These are phyloP conservation scores for Cornus controversa DNA, from an alignment of 148 eudicot genomes.

Conservation along the genomic window DNA sequence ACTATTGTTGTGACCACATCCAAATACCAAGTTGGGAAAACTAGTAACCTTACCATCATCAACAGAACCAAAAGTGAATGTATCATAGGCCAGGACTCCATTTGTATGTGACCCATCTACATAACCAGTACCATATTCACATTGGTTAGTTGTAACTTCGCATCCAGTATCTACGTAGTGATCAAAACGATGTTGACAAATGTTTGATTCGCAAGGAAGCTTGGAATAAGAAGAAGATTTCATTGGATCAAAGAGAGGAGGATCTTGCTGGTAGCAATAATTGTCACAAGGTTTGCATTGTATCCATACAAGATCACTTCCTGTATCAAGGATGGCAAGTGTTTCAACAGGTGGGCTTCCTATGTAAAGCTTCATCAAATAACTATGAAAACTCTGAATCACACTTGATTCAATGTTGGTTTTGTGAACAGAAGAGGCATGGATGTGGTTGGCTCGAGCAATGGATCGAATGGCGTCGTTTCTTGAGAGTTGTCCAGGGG, in stretches of 20 bases:
- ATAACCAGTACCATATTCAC: slow-evolving; percentile 25
- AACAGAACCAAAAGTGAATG: slow-evolving; percentile 26
- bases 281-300: too few species aligned
- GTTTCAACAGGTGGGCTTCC: too few species aligned
- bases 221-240: slow-evolving; percentile 11
- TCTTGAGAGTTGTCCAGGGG: slow-evolving; percentile 1
- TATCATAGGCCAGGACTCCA: slow-evolving; percentile 37
- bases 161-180: background rate
- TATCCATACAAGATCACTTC: too few species aligned
- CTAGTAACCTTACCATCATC: background rate
- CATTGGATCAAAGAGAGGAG: slow-evolving; percentile 22
- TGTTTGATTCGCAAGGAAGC: slow-evolving; percentile 21
- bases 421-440: too few species aligned
- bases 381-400: too few species aligned
- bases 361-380: too few species aligned
- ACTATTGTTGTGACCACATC: slow-evolving; percentile 40
- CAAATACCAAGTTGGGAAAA: slow-evolving; percentile 36
- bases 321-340: too few species aligned
- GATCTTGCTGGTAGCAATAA: slow-evolving; percentile 24
- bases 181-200: slow-evolving; percentile 9
- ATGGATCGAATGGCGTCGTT: background rate
- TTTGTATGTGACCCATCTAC: slow-evolving; percentile 29
- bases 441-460: too few species aligned
- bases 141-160: slow-evolving; percentile 1
- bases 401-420: too few species aligned